Evolutionary conservation across 441 rosid genomes (phyloP).

Genomic region (Metrosideros polymorpha): DNA sequence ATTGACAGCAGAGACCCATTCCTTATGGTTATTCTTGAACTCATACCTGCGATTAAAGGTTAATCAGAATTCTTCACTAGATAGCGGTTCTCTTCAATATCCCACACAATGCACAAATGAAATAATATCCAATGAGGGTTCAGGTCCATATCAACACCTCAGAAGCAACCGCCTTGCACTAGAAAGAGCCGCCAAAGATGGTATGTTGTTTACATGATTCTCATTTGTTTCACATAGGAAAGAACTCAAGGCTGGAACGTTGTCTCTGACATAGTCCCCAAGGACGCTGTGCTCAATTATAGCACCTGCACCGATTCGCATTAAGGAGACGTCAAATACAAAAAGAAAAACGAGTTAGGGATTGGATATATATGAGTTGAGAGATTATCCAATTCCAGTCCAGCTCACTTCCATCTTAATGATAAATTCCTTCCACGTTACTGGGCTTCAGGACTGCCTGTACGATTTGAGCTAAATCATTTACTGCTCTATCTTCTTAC

Average conservation of each 20-base stretch:
- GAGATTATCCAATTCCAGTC: not conserved
- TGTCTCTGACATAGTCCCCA: conserved; percentile 56
- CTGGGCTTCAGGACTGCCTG: not conserved
- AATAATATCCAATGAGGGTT: not conserved
- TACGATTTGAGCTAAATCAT: not conserved
- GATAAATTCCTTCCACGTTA: not conserved
- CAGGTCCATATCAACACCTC: conserved; percentile 27
- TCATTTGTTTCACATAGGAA: conserved; percentile 32
- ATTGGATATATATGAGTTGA: not conserved
- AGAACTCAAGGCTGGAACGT: conserved; percentile 58
- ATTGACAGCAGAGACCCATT: conserved; percentile 58
- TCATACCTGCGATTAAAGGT: conserved; percentile 41
- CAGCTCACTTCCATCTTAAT: not conserved
- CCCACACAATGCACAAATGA: not conserved
- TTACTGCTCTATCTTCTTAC: conserved; percentile 18
- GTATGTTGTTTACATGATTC: conserved; percentile 33
- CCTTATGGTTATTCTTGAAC: conserved; percentile 73
- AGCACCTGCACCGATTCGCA: conserved; percentile 25
- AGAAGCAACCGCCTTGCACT: conserved; percentile 57
- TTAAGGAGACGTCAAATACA: not conserved
- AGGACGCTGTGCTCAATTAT: conserved; percentile 37
- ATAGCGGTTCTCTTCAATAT: not conserved
- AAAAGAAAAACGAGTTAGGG: not conserved
- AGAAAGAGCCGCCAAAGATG: conserved; percentile 73
- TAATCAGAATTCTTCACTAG: not conserved